Evolutionary conservation across 345 rosid genomes (phyloP), one percentile per base, ranked within the genome.

Genomic region (Eucalyptus tenuipes): DNA sequence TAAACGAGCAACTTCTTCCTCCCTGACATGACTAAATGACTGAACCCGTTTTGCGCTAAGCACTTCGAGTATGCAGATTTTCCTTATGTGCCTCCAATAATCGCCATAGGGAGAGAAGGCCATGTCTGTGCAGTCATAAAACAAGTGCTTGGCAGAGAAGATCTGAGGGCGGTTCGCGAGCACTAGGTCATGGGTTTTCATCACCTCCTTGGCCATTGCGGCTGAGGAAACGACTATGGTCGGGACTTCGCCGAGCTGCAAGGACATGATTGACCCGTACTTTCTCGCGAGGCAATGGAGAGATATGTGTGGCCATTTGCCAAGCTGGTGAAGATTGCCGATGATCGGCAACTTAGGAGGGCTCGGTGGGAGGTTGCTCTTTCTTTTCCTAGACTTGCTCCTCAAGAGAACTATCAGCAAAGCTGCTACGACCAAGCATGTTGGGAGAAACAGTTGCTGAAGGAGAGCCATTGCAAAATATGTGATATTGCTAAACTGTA

Each of bases 281-380:
- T 90, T 86, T 24, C 68, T 55, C 1, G 95, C 88, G 10, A 94
- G 91, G 68, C 37, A 45, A 47, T 45, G 87, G 79, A 95, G 92
- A 66, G 92, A 92, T 31, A 86, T 84, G 88, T 93, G 95, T 18
- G 93, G 93, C 49, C 45, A 31, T 84, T 86, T 86, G 8, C 89
- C 89, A 8, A 93, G 93, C 89, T 91, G 95, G 90, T 91, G 94
- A 61, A 93, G 93, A 90, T 94, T 94, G 29, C 96, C 94, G 6
- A 94, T 80, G 87, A 93, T 37, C 8, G 95, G 95, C 15, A 95
- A 90, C 90, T 91, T 89, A 3, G 86, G 75, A 37, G 95, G 95
- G 75, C 94, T 85, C 47, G 94, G 93, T 7, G 94, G 94, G 44
- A 92, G 94, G 85, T 91, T 93, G 37, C 86, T 90, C 81, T 91